phyloP scores from a whole-genome alignment of 169 alveolate species.

The Amoebophrya sp. region DNA sequence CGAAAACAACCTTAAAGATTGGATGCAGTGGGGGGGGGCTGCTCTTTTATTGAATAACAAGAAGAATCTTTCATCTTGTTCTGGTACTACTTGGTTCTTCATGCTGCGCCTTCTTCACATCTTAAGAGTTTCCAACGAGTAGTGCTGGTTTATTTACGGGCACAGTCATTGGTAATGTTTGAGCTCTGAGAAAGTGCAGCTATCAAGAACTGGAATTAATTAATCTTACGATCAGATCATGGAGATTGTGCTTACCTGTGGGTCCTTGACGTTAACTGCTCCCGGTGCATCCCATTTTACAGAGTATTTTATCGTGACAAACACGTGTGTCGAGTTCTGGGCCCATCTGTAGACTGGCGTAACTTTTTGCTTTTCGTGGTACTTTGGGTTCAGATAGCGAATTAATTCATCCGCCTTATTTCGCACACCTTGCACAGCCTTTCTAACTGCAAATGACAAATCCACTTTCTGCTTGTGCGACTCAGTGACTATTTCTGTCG shows the following conservation, averaged over 20 bases:
- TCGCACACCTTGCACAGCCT: neutral
- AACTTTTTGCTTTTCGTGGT: constrained; percentile 36
- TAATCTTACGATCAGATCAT: too few relatives aligned
- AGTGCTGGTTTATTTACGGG: too few relatives aligned
- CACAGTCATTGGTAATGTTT: too few relatives aligned
- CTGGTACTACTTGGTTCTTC: too few relatives aligned
- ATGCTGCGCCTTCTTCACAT: too few relatives aligned
- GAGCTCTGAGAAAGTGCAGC: too few relatives aligned
- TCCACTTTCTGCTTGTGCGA: constrained; percentile 4
- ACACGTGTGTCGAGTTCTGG: constrained; percentile 58
- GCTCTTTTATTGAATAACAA: too few relatives aligned
- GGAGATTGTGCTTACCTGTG: too few relatives aligned
- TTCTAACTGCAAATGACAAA: constrained; percentile 6
- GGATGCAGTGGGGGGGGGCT: too few relatives aligned
- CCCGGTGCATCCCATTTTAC: constrained; percentile 73
- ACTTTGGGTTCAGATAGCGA: constrained; percentile 28
- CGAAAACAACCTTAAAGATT: constrained; percentile 42
- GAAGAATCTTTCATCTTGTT: too few relatives aligned
- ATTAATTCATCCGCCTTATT: constrained; percentile 18
- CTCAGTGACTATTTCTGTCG: neutral
- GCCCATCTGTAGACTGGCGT: constrained; percentile 81
- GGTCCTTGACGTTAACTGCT: constrained; percentile 48
- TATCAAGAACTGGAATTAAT: too few relatives aligned
- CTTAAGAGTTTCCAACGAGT: too few relatives aligned
- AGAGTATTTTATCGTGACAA: constrained; percentile 63